Percentiles rank a stretch among this genome's conserved stretches.
Conservation (phyloP, 75 land plant species). For the Isoetes taiwanensis region DNA sequence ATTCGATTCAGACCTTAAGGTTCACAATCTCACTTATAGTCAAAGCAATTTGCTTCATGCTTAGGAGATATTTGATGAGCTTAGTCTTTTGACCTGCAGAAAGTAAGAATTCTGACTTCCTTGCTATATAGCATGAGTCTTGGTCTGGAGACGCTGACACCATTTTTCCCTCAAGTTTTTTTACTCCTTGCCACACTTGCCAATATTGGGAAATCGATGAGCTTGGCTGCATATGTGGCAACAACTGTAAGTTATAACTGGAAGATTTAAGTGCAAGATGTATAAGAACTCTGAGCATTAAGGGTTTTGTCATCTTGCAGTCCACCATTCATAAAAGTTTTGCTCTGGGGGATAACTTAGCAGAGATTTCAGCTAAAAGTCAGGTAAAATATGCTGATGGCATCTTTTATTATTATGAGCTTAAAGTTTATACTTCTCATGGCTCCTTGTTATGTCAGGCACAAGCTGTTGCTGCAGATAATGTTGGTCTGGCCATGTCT, state of each 20-base stretch:
- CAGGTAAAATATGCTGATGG: conserved; percentile 28
- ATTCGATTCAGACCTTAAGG: conserved; percentile 70
- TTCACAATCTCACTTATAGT: no score
- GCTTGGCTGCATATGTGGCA: conserved; percentile 42
- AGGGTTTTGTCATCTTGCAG: conserved; percentile 17
- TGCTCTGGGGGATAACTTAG: conserved; percentile 58
- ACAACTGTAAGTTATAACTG: conserved; percentile 48
- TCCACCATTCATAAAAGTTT: conserved; percentile 63
- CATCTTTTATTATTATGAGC: no score
- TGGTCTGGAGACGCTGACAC: conserved; percentile 62
- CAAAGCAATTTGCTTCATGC: background rate
- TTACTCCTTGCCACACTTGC: conserved; percentile 58
- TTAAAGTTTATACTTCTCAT: no score
- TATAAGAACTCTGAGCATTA: background rate
- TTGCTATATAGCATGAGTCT: conserved; percentile 55
- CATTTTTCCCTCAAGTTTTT: conserved; percentile 43
- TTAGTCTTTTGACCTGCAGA: conserved; percentile 21
- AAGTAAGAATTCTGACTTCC: conserved; percentile 57
- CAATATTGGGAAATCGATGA: conserved; percentile 53
- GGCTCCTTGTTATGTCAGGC: no score
- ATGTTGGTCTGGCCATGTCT: conserved; percentile 50
- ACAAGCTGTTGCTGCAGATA: conserved; percentile 65
- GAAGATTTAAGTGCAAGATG: background rate
- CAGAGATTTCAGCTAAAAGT: conserved; percentile 63
- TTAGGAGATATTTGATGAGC: background rate